Evolutionary conservation across 768 basidiomycete species (phyloP).

Genomic region (Chalciporus chontae): DNA sequence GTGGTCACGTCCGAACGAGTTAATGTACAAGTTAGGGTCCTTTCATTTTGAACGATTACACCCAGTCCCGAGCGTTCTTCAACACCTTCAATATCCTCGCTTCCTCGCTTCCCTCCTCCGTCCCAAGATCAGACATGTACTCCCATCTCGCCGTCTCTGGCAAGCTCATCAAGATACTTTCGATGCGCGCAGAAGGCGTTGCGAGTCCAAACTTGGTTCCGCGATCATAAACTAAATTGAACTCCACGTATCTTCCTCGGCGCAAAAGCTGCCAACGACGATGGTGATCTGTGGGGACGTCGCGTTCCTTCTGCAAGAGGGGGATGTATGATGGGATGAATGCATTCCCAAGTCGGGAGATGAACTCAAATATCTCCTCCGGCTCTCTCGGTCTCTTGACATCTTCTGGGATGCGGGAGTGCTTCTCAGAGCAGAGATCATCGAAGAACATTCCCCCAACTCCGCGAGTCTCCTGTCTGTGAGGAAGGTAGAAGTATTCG

Average conservation of each 20-base stretch:
- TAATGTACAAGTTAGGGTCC: neutral
- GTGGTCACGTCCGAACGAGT: neutral
- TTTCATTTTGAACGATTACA: neutral
- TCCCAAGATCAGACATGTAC: constrained; percentile 76
- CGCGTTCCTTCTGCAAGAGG: constrained; percentile 62
- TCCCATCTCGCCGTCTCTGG: constrained; percentile 90
- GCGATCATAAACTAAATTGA: constrained; percentile 83
- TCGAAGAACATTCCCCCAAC: constrained; percentile 97
- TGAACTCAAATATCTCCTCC: constrained; percentile 73
- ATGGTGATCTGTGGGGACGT: constrained; percentile 58
- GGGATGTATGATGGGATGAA: constrained; percentile 92
- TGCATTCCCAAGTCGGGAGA: constrained; percentile 68
- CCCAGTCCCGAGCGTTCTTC: constrained; percentile 65
- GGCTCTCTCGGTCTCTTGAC: constrained; percentile 51
- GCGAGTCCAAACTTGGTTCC: constrained; percentile 85
- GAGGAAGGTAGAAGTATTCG: constrained; percentile 92
- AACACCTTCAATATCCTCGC: constrained; percentile 59
- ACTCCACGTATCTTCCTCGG: constrained; percentile 92
- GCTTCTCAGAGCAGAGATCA: constrained; percentile 70
- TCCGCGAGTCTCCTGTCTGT: constrained; percentile 82
- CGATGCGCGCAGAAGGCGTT: constrained; percentile 83
- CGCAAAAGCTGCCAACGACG: constrained; percentile 93
- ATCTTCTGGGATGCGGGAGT: constrained; percentile 53
- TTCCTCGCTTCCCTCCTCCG: constrained; percentile 60
- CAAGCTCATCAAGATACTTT: constrained; percentile 88